A percentile compares a stretch with the other conserved stretches of the same genome.
Conservation (phyloP, 2,329 filamentous ascomycete species). For the Penicillium sp. region DNA sequence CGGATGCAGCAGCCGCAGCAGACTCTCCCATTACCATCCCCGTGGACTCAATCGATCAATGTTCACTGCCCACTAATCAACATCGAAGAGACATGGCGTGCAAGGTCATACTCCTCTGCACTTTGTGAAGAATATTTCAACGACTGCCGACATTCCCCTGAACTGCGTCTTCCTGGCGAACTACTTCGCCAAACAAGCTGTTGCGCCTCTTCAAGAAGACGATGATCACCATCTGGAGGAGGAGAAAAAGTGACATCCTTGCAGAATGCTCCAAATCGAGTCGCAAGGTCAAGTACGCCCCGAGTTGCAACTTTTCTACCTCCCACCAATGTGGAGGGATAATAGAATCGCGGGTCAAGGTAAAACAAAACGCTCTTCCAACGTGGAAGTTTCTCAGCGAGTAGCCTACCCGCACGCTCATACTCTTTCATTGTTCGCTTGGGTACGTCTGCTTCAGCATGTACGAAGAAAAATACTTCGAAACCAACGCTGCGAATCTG, state of each 20-base stretch:
- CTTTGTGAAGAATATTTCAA: background rate
- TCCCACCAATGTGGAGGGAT: slow-evolving; percentile 31
- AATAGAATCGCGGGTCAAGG: slow-evolving; percentile 40
- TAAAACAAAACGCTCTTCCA: slow-evolving; percentile 37
- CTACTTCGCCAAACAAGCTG: slow-evolving; percentile 22
- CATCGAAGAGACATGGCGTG: background rate
- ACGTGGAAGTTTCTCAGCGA: slow-evolving; percentile 30
- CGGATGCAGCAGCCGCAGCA: background rate
- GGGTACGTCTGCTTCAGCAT: slow-evolving; percentile 37
- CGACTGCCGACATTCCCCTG: background rate
- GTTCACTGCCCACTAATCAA: background rate
- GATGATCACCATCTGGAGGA: slow-evolving; percentile 30
- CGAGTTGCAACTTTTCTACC: slow-evolving; percentile 33
- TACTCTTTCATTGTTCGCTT: slow-evolving; percentile 39
- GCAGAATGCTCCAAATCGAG: slow-evolving; percentile 30
- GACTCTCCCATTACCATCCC: background rate
- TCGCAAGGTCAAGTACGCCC: slow-evolving; percentile 37
- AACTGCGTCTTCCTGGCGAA: background rate
- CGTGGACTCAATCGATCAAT: background rate
- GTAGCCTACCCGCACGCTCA: slow-evolving; percentile 29
- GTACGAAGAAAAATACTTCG: slow-evolving; percentile 43
- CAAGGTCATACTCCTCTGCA: background rate
- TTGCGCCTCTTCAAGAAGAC: slow-evolving; percentile 31
- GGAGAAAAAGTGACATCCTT: slow-evolving; percentile 38
- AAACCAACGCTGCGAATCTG: slow-evolving; percentile 42